phyloP scores from a whole-genome alignment of 2,329 filamentous ascomycete species.

The Aplosporella prunicola region DNA sequence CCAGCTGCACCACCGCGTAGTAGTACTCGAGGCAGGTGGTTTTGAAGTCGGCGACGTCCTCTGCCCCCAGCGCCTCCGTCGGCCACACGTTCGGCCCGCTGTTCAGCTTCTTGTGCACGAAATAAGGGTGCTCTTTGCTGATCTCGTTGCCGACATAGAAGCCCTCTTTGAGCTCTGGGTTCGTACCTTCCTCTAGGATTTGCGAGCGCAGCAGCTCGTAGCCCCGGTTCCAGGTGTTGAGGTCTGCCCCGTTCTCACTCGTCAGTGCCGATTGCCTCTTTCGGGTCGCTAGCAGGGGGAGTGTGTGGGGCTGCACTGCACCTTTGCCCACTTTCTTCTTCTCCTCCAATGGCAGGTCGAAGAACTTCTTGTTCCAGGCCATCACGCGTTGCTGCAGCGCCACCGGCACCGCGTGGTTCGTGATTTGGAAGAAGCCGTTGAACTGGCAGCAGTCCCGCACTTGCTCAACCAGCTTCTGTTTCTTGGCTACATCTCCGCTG shows the following conservation, averaged over 20 bases:
- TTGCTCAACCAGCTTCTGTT: constrained; percentile 20
- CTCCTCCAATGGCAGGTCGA: constrained; percentile 31
- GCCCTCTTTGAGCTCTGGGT: constrained; percentile 37
- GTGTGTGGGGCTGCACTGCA: constrained; percentile 14
- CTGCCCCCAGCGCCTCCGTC: constrained; percentile 11
- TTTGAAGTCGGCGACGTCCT: constrained; percentile 25
- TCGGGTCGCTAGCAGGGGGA: neutral
- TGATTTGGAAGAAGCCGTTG: constrained; percentile 40
- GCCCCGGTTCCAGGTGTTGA: constrained; percentile 34
- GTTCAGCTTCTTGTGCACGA: constrained; percentile 29
- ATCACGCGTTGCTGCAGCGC: constrained; percentile 31
- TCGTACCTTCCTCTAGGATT: constrained; percentile 33
- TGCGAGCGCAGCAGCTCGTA: constrained; percentile 36
- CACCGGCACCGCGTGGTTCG: constrained; percentile 31
- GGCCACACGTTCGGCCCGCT: constrained; percentile 36
- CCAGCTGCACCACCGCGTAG: constrained; percentile 27
- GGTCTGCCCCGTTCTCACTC: too few species aligned
- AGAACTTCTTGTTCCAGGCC: constrained; percentile 32
- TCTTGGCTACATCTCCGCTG: constrained; percentile 15
- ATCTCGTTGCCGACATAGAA: constrained; percentile 37
- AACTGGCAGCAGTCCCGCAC: constrained; percentile 23
- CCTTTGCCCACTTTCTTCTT: constrained; percentile 33
- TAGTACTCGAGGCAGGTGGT: constrained; percentile 34
- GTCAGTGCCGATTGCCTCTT: neutral
- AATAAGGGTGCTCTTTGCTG: constrained; percentile 29